Conservation (phyloP, 129 eudicot genomes). For the Pseudognaphalium luteoalbum region DNA sequence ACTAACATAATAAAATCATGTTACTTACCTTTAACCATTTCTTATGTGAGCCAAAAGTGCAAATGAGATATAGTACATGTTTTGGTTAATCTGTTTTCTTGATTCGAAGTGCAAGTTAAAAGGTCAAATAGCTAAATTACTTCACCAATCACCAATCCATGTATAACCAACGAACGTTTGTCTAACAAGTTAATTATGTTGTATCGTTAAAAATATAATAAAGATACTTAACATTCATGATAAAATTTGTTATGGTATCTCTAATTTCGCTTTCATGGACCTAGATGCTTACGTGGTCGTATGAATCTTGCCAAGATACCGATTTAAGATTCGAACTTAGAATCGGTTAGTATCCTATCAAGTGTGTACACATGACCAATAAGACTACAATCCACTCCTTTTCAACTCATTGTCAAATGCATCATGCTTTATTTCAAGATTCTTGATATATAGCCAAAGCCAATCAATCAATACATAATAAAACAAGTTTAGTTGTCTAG, state of each 20-base stretch:
- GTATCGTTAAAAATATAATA: background rate
- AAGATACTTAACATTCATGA: conserved; percentile 5
- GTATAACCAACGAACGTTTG: background rate
- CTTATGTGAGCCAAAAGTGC: background rate
- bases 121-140: background rate
- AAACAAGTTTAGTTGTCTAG: conserved; percentile 12
- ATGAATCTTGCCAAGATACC: background rate
- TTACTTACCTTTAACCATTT: background rate
- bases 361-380: background rate
- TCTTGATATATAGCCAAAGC: conserved; percentile 19
- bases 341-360: conserved; percentile 9
- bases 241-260: background rate
- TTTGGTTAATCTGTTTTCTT: background rate
- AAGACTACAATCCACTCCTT: conserved; percentile 17
- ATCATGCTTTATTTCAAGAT: conserved; percentile 26
- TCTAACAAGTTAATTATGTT: background rate
- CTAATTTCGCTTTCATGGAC: conserved; percentile 1
- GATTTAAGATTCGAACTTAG: background rate
- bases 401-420: conserved; percentile 34
- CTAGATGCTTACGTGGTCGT: conserved; percentile 14
- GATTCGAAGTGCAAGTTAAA: background rate
- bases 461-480: conserved; percentile 15
- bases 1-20: background rate
- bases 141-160: background rate
- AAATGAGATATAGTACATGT: background rate